Percentiles rank a stretch among this genome's conserved stretches.
Conservation (phyloP, 345 rosid species). For the Streptanthus diversifolius region DNA sequence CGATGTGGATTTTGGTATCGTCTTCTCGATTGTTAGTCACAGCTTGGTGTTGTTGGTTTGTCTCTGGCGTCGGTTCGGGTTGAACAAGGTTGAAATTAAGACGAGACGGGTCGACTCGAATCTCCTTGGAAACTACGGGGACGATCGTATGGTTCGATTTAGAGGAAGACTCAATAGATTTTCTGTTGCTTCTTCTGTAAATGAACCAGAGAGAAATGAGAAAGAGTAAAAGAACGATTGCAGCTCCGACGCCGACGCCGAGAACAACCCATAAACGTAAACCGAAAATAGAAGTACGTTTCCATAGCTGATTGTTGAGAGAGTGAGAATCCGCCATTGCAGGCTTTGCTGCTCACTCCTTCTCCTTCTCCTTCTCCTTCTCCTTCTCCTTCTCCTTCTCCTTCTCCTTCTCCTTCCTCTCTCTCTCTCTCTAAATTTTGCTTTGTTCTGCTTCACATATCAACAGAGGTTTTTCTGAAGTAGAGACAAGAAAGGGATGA, state of each 20-base stretch:
- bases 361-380: not conserved
- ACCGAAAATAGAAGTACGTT: slow-evolving; percentile 60
- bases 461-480: slow-evolving; percentile 17
- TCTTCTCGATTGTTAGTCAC: slow-evolving; percentile 34
- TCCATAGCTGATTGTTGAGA: slow-evolving; percentile 65
- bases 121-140: slow-evolving; percentile 76
- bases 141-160: slow-evolving; percentile 41
- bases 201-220: slow-evolving; percentile 86
- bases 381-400: not conserved
- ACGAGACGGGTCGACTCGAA: slow-evolving; percentile 54
- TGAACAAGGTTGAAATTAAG: slow-evolving; percentile 32
- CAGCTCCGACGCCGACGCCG: slow-evolving; percentile 83
- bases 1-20: slow-evolving; percentile 64
- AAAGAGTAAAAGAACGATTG: slow-evolving; percentile 72
- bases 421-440: not conserved
- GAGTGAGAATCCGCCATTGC: slow-evolving; percentile 64
- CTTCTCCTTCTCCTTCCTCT: not conserved
- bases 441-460: slow-evolving; percentile 37
- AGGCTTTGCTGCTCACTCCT: slow-evolving; percentile 5
- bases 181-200: slow-evolving; percentile 51
- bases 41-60: slow-evolving; percentile 35
- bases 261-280: slow-evolving; percentile 77
- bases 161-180: slow-evolving; percentile 24
- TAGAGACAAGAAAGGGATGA: not conserved
- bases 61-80: slow-evolving; percentile 49